Base-by-base conservation (phyloP, 805 yeast species). In the Saccharomycopsis babjevae region DNA sequence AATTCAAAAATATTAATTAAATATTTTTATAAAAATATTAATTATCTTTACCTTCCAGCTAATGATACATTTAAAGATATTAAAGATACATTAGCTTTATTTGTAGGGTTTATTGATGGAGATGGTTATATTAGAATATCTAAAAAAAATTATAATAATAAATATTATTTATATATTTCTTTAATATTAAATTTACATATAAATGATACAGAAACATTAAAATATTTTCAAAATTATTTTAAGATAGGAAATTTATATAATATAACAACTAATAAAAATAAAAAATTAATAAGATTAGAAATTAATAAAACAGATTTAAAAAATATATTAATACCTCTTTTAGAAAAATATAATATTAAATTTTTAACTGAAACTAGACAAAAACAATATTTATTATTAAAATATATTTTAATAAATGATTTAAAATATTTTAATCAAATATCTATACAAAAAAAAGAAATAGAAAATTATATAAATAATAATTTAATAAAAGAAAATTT, bases 321-420 rank as follows among this genome's bases (percentile, higher is more conserved):
- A 22, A 34, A 50, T 57, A 57, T 32, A 57, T 57, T 50, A 30
- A 30, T 57, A 32, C 54, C 54, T 57, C 20, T 59, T 55, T 59
- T 55, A 59, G 18, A 55, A 22, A 20, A 46, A 28, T 28, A 43
- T 36, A 56, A 56, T 30, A 59, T 55, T 36, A 34, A n/a, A 20
- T 46, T 56, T 36, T 46, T 55, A 50, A 43, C 54, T n/a, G 50
- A 46, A 30, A 55, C 43, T 32, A 55, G 56, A 55, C 54, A 58
- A 58, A 54, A 58, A 28, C 52, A 59, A 59, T 61, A 61, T 61
- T 58, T 61, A 61, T 56, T 39, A 61, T 55, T 56, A 55, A 61
- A 59, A 56, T 55, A 55, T 56, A 57, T 59, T 39, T 38, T 61
- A 50, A 56, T 46, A 28, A 55, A 61, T 59, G 59, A 61, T 46